phyloP scores from a whole-genome alignment of 2,329 filamentous ascomycete species.

The Alternaria angustiovoidea region DNA sequence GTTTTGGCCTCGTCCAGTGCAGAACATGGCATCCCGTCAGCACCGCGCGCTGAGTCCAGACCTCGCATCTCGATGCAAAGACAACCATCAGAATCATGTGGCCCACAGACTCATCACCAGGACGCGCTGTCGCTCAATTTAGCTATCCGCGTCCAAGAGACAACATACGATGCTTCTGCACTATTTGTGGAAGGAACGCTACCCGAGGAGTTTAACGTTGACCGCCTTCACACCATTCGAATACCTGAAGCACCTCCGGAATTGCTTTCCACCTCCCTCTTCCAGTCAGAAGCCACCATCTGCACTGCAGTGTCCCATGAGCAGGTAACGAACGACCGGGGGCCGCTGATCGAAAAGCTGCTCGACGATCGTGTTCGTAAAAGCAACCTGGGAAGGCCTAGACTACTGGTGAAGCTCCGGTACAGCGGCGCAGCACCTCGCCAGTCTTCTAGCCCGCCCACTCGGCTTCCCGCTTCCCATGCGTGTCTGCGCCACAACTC shows the following conservation, averaged over 20 bases:
- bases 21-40: neutral
- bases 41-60: neutral
- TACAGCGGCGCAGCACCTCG: constrained; percentile 6
- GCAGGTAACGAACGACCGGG: constrained; percentile 5
- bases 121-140: neutral
- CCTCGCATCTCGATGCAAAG: neutral
- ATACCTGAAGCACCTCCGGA: neutral
- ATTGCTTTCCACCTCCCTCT: constrained; percentile 3
- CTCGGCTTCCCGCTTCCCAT: constrained; percentile 9
- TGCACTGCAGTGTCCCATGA: constrained; percentile 2
- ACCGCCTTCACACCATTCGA: constrained; percentile 3
- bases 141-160: constrained; percentile 3
- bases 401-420: constrained; percentile 1
- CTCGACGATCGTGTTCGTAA: constrained; percentile 7
- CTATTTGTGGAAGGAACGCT: neutral
- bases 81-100: constrained; percentile 1
- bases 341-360: constrained; percentile 11
- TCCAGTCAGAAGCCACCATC: constrained; percentile 9
- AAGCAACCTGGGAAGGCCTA: neutral
- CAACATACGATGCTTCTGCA: neutral
- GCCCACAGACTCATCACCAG: constrained; percentile 1
- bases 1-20: neutral
- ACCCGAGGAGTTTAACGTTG: neutral
- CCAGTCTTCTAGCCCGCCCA: constrained; percentile 6
- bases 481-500: neutral